Evolutionary conservation across 2,329 filamentous ascomycete species (phyloP), one percentile per base, ranked within the genome.

Genomic region (Botrytis galanthina): DNA sequence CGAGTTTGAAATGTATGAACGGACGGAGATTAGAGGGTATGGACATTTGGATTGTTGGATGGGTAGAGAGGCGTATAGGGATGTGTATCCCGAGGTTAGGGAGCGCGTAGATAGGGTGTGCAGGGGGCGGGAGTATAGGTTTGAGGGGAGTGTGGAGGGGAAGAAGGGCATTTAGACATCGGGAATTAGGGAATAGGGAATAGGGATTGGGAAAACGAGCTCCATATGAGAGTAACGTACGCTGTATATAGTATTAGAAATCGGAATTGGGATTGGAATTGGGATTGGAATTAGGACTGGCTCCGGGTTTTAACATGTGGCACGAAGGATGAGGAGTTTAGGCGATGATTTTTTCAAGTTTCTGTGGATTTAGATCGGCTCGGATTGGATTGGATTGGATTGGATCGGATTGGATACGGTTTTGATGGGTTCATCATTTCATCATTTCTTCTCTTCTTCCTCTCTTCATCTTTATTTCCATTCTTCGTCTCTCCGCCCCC

Each of bases 21-120:
- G 88, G 18, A 80, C 83, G 46, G 86, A 89, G 6, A 83, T 90
- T 8, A 85, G 85, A 1, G 86, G 86, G 22, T 90, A 90, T 78
- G 88, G 88, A 4, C 88, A 90, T 78, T 80, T 90, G 57, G 88
- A 90, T 82, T 86, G 86, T 78, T 90, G 87, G 87, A 90, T 90
- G 86, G 88, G 88, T 6, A 83, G 86, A 61, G 85, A 87, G 72
- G 87, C 87, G 4, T 88, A 86, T 83, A 85, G 83, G 78, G 89
- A 90, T 78, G 86, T 91, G 42, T 90, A 86, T 77, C 88, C 88
- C 0, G 83, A 87, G 69, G 83, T 90, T 14, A 79, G 85, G 44
- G 84, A 86, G 77, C 86, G 89, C 80, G 82, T 89, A 1, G 87
- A 89, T 76, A 83, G 86, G 16, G 86, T 89, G 48, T 75, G 73